Base-by-base conservation (phyloP, 805 yeast genomes). In the Lipomyces yamadae region DNA sequence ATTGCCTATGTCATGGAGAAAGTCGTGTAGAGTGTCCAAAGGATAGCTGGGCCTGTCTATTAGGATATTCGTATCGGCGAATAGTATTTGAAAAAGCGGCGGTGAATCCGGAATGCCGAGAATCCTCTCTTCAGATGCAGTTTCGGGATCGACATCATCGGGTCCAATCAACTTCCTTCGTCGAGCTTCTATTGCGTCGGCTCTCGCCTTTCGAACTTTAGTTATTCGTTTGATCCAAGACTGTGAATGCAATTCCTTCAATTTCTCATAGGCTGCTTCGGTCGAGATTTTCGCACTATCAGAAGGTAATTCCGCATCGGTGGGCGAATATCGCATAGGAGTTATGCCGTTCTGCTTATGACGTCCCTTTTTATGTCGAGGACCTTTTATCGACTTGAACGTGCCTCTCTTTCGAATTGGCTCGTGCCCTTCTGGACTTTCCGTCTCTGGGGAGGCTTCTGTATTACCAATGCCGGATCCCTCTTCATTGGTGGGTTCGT, bases 171-270 rank as follows among this genome's bases (percentile, higher is more conserved):
- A 4, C 29, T 37, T 45, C 13, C 34, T 34, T n/a, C 72, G 52
- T 13, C 62, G 56, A 18, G 63, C 15, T 39, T 61, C 66, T 7
- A 84, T 78, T 3, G 83, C 79, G 42, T 79, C 79, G 2, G 75
- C 74, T 64, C 76, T 72, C 11, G 68, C 58, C 3, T 64, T 59
- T 2, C 78, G 70, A 2, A 79, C 80, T 15, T 65, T 81, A 42
- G 81, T 80, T 4, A 91, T 85, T 60, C 90, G 81, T 32, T 83
- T 78, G 30, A 91, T 83, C 98, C 98, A 93, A 0, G 91, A 86
- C 24, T 78, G 77, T 0, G 90, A 83, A 32, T 87, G 81, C 62
- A 83, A 79, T 62, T 82, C 80, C 52, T 82, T 76, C 30, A 90
- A 73, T 30, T 76, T 73, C 32, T 78, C 67, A 2, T 78, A 73